Conservation (phyloP, 2,329 filamentous ascomycete genomes). For the Calonectria montana region DNA sequence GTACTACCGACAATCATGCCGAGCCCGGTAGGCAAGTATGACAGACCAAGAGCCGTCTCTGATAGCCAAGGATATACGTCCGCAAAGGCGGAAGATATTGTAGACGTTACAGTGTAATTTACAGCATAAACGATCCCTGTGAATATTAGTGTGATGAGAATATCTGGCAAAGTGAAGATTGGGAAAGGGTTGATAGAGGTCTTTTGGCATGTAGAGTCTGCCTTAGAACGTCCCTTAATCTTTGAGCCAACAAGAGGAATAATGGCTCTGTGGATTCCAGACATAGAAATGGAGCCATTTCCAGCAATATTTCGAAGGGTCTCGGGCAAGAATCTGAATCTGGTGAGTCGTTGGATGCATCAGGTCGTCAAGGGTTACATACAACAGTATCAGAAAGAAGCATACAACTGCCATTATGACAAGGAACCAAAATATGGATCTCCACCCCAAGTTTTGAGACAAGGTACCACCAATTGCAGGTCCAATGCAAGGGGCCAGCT, state of each 20-base stretch:
- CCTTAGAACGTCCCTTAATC: background rate
- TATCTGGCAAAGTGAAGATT: constrained; percentile 46
- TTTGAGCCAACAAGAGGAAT: constrained; percentile 1
- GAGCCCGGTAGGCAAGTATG: constrained; percentile 35
- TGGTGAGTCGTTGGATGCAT: background rate
- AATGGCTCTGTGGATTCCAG: constrained; percentile 4
- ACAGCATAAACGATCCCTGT: constrained; percentile 49
- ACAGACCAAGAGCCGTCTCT: constrained; percentile 47
- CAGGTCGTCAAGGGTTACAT: constrained; percentile 17
- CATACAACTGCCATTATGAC: constrained; percentile 56
- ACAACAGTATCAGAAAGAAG: constrained; percentile 47
- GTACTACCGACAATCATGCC: constrained; percentile 61
- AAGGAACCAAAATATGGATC: constrained; percentile 65
- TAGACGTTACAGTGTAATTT: constrained; percentile 49
- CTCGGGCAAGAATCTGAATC: constrained; percentile 38
- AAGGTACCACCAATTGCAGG: constrained; percentile 63
- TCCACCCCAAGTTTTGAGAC: constrained; percentile 60
- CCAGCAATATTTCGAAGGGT: constrained; percentile 32
- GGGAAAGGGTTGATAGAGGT: constrained; percentile 43
- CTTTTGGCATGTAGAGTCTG: background rate
- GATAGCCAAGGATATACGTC: constrained; percentile 43
- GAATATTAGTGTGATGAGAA: constrained; percentile 44
- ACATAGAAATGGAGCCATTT: constrained; percentile 10
- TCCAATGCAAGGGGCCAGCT: constrained; percentile 58
- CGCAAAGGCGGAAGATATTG: constrained; percentile 47